phyloP scores from a whole-genome alignment of 2,329 filamentous ascomycete genomes.

The Sporothrix protearum region DNA sequence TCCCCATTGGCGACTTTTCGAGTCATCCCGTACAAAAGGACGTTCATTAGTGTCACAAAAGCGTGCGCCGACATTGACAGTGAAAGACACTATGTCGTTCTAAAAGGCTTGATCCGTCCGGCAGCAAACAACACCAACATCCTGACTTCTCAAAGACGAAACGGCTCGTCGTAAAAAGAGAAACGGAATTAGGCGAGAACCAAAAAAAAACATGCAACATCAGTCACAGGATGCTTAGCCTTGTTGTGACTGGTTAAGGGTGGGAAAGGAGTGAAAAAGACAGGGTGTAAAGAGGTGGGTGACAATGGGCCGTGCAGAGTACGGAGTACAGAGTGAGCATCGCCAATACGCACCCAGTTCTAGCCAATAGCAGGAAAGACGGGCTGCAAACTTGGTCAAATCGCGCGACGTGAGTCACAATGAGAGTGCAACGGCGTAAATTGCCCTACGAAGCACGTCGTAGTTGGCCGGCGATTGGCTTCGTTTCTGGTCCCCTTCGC shows the following conservation, averaged over 20 bases:
- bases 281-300: background rate
- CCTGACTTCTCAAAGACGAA: background rate
- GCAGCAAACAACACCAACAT: background rate
- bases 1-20: background rate
- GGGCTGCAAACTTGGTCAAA: background rate
- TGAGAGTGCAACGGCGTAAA: background rate
- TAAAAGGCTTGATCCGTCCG: background rate
- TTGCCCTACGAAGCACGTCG: too few species aligned
- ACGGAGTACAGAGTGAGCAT: background rate
- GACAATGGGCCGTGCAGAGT: background rate
- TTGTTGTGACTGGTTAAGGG: background rate
- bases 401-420: constrained; percentile 4
- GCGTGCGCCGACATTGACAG: background rate
- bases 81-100: background rate
- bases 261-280: background rate
- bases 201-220: background rate
- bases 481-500: background rate
- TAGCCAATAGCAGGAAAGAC: background rate
- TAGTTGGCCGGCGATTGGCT: background rate
- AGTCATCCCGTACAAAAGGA: background rate
- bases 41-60: background rate
- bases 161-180: background rate
- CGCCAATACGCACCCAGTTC: background rate
- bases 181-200: background rate
- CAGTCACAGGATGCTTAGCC: background rate